Evolutionary conservation across 2,329 filamentous ascomycete genomes (phyloP), one percentile per base, ranked within the genome.

Genomic region (Venturia effusa): DNA sequence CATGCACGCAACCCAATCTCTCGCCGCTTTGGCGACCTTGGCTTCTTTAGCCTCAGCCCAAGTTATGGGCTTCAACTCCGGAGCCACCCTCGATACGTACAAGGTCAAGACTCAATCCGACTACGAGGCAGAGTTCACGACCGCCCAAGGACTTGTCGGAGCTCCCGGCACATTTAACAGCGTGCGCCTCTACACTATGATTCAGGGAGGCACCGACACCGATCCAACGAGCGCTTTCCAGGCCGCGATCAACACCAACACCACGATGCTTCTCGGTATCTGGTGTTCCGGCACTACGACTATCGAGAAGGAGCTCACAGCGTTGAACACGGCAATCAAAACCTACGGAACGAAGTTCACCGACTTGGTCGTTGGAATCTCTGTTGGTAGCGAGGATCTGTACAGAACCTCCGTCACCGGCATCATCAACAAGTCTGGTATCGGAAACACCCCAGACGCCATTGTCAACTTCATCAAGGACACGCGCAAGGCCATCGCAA

Each of bases 351-450:
- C 30, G 17, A 39, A 54, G 8, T 64, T 64, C 64, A 68, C 69
- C 32, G 68, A 73, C 64, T 69, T 74, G 61, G 70, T 75, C 22
- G 67, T 74, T 48, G 74, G 70, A 19, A 70, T 75, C 37, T 73
- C 72, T 4, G 71, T 76, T 51, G 74, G 74, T 61, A 73, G 70
- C 66, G 74, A 76, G 67, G 74, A 76, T 59, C 65, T 94, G 54
- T 94, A 94, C 81, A 88, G 90, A 11, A 63, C 40, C 17, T 55
- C 43, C 10, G 61, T 57, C 19, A 55, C 61, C 11, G 61, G 61
- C 34, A 39, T 63, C 17, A 57, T 39, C 30, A 63, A 63, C 61
- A 63, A 63, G n/a, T 43, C 61, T 5, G 61, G 61, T 17, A 32
- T 63, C 7, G 61, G 61, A 45, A 39, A 45, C 17, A n/a, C 32